A percentile compares a stretch with the other conserved stretches of the same genome.
Evolutionary conservation across 2,329 filamentous ascomycete genomes (phyloP).

Genomic region (Microdochium bolleyi): DNA sequence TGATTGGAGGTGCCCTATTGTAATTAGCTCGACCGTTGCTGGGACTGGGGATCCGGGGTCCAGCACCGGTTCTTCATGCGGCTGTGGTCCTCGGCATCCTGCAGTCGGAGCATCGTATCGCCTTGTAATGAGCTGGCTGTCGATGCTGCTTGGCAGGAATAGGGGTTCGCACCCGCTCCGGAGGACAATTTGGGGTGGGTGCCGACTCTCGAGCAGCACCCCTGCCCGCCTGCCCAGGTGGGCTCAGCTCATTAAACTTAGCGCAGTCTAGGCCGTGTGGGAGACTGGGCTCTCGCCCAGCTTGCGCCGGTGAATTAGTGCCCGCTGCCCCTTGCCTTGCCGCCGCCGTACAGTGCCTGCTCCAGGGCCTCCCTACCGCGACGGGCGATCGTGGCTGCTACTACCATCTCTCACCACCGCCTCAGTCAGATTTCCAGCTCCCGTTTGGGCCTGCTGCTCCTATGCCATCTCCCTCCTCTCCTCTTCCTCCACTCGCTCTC

Average conservation of each 20-base stretch:
- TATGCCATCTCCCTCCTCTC: neutral
- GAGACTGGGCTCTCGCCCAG: neutral
- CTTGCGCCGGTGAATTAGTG: neutral
- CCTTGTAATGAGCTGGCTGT: neutral
- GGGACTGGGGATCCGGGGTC: neutral
- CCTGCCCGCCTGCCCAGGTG: slow-evolving; percentile 12
- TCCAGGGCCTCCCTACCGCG: neutral
- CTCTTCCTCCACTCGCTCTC: slow-evolving; percentile 1
- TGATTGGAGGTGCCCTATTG: no score
- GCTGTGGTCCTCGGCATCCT: no score
- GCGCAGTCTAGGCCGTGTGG: slow-evolving; percentile 17
- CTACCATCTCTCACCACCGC: neutral
- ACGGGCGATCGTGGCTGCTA: neutral
- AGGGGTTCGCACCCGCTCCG: neutral
- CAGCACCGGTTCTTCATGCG: neutral
- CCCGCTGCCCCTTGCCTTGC: no score
- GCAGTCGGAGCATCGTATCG: neutral
- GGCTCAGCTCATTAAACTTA: slow-evolving; percentile 31
- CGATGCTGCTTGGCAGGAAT: neutral
- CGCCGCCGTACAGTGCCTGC: neutral
- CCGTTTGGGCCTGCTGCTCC: neutral
- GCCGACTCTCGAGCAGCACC: neutral
- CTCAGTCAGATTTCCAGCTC: neutral
- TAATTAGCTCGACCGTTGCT: no score
- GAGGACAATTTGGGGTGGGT: neutral